Evolutionary conservation across 768 basidiomycete genomes (phyloP), one percentile per base, ranked within the genome.

Genomic region (Suillus sp.): DNA sequence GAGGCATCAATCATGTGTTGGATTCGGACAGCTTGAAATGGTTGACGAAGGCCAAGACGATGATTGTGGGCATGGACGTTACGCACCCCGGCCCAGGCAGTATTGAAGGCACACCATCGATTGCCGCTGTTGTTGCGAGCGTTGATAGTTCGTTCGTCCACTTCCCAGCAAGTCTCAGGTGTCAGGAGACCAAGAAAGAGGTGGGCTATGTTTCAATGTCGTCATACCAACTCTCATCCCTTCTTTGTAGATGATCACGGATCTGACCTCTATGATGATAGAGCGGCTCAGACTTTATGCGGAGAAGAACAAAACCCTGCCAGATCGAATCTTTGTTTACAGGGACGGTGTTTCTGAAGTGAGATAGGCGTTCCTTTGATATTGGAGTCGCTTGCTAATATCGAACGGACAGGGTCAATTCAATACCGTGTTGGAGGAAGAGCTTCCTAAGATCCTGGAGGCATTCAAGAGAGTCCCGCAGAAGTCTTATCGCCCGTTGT

Each of bases 301-400:
- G 66, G 78, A 74, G 71, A 84, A 80, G 70, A 90, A 84, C 65
- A 82, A 74, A 62, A 61, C 69, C 0, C 78, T 94, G 1, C 93
- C 93, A 0, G 82, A 86, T 2, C 82, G 91, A 2, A 80, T 95
- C 10, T 76, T 90, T 37, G 79, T 94, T 7, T 95, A 87, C 69
- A 86, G 93, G 20, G 91, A 93, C 73, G 93, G 92, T 43, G 91
- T 93, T 4, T 92, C 91, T 1, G 89, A 91, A 80, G 91, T 89
- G 62, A 14, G 83, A 70, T 7, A 38, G 50, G 16, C 50, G n/a
- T 42, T 32, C 50, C 40, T 42, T 18, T 18, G 1, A 25, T 37
- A 16, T 25, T 11, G 55, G 27, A 38, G 16, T n/a, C 25, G 25
- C 45, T 42, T 43, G 42, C 20, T 34, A 3, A 14, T 42, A 63